Evolutionary conservation across 2,329 filamentous ascomycete species (phyloP).

Genomic region (Spiromastix sp.): DNA sequence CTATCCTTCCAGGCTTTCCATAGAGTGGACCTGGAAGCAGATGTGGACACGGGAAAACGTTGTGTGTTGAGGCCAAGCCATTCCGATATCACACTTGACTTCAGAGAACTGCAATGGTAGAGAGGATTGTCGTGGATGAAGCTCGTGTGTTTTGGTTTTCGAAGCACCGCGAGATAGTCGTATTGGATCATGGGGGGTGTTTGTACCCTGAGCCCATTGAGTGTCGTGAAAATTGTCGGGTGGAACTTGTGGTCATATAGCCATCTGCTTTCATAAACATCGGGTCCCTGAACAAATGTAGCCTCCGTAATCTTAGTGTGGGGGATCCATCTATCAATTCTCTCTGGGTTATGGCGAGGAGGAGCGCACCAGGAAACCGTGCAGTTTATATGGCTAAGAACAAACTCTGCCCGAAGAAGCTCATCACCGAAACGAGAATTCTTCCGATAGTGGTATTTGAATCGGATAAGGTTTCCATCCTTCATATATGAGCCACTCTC

Average conservation of each 20-base stretch:
- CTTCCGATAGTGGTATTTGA: slow-evolving; percentile 46
- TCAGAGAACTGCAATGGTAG: slow-evolving; percentile 34
- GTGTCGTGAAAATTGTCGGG: slow-evolving; percentile 36
- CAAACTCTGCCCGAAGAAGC: slow-evolving; percentile 45
- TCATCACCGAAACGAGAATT: slow-evolving; percentile 45
- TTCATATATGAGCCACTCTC: slow-evolving; percentile 44
- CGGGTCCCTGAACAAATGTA: slow-evolving; percentile 42
- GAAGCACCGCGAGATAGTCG: slow-evolving; percentile 33
- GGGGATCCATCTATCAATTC: slow-evolving; percentile 45
- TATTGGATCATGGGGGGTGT: slow-evolving; percentile 47
- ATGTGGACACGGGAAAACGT: slow-evolving; percentile 35
- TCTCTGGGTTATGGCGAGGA: slow-evolving; percentile 39
- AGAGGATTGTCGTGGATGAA: slow-evolving; percentile 44
- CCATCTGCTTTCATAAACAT: slow-evolving; percentile 44
- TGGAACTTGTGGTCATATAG: slow-evolving; percentile 41
- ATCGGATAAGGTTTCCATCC: slow-evolving; percentile 42
- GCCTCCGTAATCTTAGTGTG: slow-evolving; percentile 45
- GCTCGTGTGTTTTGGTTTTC: slow-evolving; percentile 32
- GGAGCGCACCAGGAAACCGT: slow-evolving; percentile 46
- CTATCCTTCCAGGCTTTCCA: slow-evolving; percentile 42
- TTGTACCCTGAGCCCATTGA: slow-evolving; percentile 41
- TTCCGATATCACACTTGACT: slow-evolving; percentile 23
- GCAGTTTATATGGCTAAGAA: slow-evolving; percentile 43
- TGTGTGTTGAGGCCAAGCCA: slow-evolving; percentile 24
- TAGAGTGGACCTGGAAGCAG: slow-evolving; percentile 38